These are phyloP conservation scores for Aspergillus sclerotialis DNA, from an alignment of 2,329 filamentous ascomycete species.

Conservation along the genomic window DNA sequence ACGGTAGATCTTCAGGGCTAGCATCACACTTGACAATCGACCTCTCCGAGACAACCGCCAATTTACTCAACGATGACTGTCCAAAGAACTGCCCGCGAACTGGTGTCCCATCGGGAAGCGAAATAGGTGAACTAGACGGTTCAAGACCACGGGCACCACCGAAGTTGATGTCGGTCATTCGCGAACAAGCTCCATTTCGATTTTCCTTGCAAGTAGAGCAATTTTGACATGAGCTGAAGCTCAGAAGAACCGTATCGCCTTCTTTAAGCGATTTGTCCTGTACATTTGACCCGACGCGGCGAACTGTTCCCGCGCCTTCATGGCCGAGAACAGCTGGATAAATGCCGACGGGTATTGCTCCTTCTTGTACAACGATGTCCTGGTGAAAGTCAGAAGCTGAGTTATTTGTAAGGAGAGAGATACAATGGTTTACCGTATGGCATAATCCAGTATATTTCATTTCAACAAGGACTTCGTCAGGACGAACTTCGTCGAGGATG, in stretches of 20 bases:
- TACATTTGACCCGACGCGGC: conserved; percentile 15
- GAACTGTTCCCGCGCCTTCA: conserved; percentile 20
- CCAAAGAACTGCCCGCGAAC: conserved; percentile 29
- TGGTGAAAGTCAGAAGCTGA: conserved; percentile 1
- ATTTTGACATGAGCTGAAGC: conserved; percentile 17
- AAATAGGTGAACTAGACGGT: conserved; percentile 14
- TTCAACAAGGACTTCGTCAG: conserved; percentile 27
- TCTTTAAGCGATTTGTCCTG: conserved; percentile 16
- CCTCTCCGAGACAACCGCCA: conserved; percentile 22
- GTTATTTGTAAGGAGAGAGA: not conserved
- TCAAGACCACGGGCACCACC: conserved; percentile 11
- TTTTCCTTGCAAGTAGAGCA: conserved; percentile 15
- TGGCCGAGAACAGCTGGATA: conserved; percentile 21
- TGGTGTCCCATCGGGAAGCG: conserved; percentile 9
- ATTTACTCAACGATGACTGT: conserved; percentile 26
- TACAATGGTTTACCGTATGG: conserved; percentile 16
- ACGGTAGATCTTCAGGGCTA: conserved; percentile 14
- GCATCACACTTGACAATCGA: conserved; percentile 23
- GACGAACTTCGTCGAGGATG: conserved; percentile 17
- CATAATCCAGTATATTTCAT: conserved; percentile 32
- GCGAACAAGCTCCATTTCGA: conserved; percentile 13
- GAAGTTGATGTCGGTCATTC: conserved; percentile 18
- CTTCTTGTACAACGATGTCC: conserved; percentile 23
- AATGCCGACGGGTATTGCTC: conserved; percentile 15
- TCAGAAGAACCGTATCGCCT: conserved; percentile 26